Conservation (phyloP, 2,329 filamentous ascomycete species). For the Xylogone sp. region DNA sequence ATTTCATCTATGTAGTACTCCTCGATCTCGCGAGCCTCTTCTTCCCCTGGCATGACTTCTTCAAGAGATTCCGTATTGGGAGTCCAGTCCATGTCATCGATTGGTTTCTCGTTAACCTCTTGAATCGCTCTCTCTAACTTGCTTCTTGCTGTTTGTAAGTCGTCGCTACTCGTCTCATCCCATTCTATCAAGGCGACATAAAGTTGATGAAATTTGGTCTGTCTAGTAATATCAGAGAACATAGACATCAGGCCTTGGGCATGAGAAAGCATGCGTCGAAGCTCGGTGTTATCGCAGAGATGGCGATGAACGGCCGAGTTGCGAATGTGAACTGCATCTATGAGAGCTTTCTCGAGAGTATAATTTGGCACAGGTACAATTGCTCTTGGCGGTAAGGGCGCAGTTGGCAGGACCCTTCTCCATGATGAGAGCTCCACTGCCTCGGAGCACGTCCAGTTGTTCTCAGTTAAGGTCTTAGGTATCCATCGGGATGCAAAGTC, state of each 20-base stretch:
- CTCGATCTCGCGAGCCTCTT: background rate
- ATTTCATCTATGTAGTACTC: conserved; percentile 17
- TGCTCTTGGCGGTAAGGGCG: conserved; percentile 14
- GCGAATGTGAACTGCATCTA: conserved; percentile 23
- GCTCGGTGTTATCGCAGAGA: conserved; percentile 22
- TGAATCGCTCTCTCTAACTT: conserved; percentile 20
- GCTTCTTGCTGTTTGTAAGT: conserved; percentile 14
- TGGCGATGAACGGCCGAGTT: conserved; percentile 27
- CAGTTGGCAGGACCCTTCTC: conserved; percentile 18
- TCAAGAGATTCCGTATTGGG: conserved; percentile 24
- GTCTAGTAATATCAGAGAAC: conserved; percentile 21
- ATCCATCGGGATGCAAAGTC: conserved; percentile 26
- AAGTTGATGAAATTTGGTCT: conserved; percentile 21
- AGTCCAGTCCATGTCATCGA: conserved; percentile 31
- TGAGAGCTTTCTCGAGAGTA: conserved; percentile 15
- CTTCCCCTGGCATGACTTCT: conserved; percentile 13
- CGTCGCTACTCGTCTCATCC: conserved; percentile 12
- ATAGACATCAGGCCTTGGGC: conserved; percentile 25
- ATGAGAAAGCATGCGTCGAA: conserved; percentile 21
- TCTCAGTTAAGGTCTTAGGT: conserved; percentile 16
- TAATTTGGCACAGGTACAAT: conserved; percentile 13
- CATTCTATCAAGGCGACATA: conserved; percentile 20
- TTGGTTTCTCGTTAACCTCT: conserved; percentile 22
- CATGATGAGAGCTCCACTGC: conserved; percentile 26
- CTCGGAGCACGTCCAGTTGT: conserved; percentile 24